Evolutionary conservation across 257 asterid genomes (phyloP), one percentile per base, ranked within the genome.

Genomic region (Eucommia ulmoides): DNA sequence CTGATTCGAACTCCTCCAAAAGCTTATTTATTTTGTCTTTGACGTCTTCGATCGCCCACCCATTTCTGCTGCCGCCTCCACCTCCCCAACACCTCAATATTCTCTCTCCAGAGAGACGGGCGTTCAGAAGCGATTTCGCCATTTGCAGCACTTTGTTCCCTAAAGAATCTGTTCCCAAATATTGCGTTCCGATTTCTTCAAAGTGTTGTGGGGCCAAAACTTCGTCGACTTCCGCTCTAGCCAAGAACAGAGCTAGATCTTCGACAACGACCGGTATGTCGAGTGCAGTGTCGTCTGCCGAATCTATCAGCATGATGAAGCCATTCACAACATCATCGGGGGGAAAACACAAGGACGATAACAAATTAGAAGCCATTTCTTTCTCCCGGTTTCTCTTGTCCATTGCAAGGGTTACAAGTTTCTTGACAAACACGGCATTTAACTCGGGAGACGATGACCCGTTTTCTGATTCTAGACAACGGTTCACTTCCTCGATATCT

Each of bases 11-110:
- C 57, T 89, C 96, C 53, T 80, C 94, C 22, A 89, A 35, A 15
- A 89, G 24, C 47, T 77, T 80, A 17, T 79, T 83, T 12, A 89
- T 70, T 58, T 82, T 89, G 54, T 80, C 93, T 72, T 89, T 89
- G 54, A 80, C 94, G 16, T 84, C 97, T 38, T 84, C 96, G 2
- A 82, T 68, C 0, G 86, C 68, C 85, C 93, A 81, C 4, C 93
- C 91, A 22, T 73, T 78, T 0, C 67, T 65, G 25, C 71, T 41
- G 61, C 76, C 74, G 23, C 92, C 95, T 11, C 93, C 89, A 7
- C 84, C 93, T 0, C 96, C 96, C 94, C 94, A 89, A 41, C 98
- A 89, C 66, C 98, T 49, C 41, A 82, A 51, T 12, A 89, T 89
- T 1, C 96, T 71, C 69, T 89, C 98, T 1, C 98, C 93, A 0